These are phyloP conservation scores for Acanthamoeba sp. DNA, from an alignment of 208 protist genomes.

Conservation along the genomic window DNA sequence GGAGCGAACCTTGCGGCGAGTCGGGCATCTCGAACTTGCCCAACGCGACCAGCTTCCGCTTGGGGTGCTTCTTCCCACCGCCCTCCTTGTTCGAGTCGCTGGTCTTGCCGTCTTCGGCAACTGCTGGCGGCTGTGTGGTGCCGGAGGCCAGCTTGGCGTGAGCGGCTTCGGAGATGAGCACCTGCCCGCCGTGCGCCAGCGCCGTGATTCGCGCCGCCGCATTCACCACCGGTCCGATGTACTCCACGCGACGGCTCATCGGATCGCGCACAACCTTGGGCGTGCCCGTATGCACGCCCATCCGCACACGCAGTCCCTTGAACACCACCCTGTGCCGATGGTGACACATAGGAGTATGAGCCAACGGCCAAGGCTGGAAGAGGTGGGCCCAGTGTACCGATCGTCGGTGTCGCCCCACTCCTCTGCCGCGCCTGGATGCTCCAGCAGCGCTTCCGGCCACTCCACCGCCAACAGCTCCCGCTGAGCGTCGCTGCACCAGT, in stretches of 20 bases:
- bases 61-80: not conserved
- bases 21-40: no score
- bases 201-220: slow-evolving; percentile 33
- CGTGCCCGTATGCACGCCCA: not conserved
- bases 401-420: slow-evolving; percentile 69
- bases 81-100: not conserved
- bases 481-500: slow-evolving; percentile 34
- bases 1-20: not conserved
- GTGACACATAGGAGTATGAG: not conserved
- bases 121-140: not conserved
- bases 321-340: slow-evolving; percentile 9
- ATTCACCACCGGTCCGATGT: slow-evolving; percentile 58
- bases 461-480: not conserved
- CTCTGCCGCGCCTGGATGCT: slow-evolving; percentile 60
- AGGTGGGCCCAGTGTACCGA: no score
- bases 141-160: not conserved
- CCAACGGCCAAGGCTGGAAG: no score
- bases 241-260: slow-evolving; percentile 41
- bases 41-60: not conserved
- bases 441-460: slow-evolving; percentile 46
- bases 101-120: not conserved
- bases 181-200: no score
- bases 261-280: slow-evolving; percentile 23
- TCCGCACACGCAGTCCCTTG: slow-evolving; percentile 48
- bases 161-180: slow-evolving; percentile 46